These are phyloP conservation scores for Ambrosia hybrid DNA, from an alignment of 140 eudicot species.

Conservation along the genomic window DNA sequence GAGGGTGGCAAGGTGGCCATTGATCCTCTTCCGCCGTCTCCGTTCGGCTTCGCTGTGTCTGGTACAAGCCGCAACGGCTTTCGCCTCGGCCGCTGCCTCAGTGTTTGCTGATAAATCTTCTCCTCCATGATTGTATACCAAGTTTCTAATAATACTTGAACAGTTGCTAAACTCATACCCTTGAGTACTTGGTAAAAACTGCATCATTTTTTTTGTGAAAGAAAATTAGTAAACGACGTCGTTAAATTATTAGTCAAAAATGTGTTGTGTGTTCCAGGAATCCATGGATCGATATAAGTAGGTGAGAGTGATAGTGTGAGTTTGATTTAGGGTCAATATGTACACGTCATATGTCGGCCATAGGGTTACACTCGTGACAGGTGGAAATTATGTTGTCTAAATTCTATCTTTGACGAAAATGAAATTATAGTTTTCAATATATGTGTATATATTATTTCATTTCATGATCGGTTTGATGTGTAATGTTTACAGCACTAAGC, in stretches of 20 bases:
- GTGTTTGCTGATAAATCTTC: conserved; percentile 21
- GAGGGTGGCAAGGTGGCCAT: conserved; percentile 79
- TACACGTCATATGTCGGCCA: conserved; percentile 34
- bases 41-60: conserved; percentile 86
- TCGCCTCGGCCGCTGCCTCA: conserved; percentile 43
- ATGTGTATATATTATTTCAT: background rate
- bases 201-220: conserved; percentile 28
- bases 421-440: conserved; percentile 3
- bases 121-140: conserved; percentile 26
- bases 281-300: background rate
- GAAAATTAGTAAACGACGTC: background rate
- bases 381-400: conserved; percentile 36
- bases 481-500: background rate
- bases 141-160: conserved; percentile 33
- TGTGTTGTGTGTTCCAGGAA: conserved; percentile 1
- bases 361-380: conserved; percentile 37
- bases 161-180: conserved; percentile 36
- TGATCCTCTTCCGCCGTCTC: conserved; percentile 66
- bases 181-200: conserved; percentile 34
- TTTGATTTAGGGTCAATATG: conserved; percentile 23
- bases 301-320: background rate
- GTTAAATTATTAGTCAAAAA: background rate
- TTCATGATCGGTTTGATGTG: conserved; percentile 8
- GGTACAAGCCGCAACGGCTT: conserved; percentile 60
- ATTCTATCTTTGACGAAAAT: conserved; percentile 17